These are phyloP conservation scores for Eucalyptus polyanthemos DNA, from an alignment of 345 rosid genomes.

Conservation along the genomic window DNA sequence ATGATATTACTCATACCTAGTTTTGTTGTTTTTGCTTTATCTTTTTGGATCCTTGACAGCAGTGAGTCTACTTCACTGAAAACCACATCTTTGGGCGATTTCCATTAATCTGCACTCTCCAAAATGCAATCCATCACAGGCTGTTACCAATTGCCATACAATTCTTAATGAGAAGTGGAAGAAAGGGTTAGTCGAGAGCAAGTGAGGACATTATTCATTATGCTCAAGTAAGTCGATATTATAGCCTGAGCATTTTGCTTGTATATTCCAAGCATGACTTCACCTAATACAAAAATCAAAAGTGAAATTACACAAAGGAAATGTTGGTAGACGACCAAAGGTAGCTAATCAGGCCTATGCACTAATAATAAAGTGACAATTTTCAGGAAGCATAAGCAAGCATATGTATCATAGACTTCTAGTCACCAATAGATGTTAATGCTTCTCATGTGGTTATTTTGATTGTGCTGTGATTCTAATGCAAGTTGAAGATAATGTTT, in stretches of 20 bases:
- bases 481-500: too few species aligned
- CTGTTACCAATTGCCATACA: background rate
- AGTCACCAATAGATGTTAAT: background rate
- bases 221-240: constrained; percentile 40
- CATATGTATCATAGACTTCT: background rate
- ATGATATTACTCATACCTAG: constrained; percentile 6
- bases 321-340: background rate
- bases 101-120: constrained; percentile 55
- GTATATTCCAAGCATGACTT: constrained; percentile 69
- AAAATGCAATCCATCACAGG: background rate
- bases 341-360: background rate
- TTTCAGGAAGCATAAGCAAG: background rate
- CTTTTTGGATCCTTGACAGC: constrained; percentile 31
- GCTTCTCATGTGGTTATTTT: background rate
- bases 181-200: background rate
- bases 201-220: constrained; percentile 40
- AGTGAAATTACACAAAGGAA: background rate
- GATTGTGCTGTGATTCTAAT: too few species aligned
- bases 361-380: background rate
- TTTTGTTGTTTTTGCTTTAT: constrained; percentile 13
- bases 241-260: constrained; percentile 62
- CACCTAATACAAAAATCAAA: constrained; percentile 19
- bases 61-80: constrained; percentile 49
- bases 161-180: background rate
- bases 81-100: constrained; percentile 57